These are phyloP conservation scores for Tolypocladium paradoxum DNA, from an alignment of 2,329 filamentous ascomycete genomes.

Conservation along the genomic window DNA sequence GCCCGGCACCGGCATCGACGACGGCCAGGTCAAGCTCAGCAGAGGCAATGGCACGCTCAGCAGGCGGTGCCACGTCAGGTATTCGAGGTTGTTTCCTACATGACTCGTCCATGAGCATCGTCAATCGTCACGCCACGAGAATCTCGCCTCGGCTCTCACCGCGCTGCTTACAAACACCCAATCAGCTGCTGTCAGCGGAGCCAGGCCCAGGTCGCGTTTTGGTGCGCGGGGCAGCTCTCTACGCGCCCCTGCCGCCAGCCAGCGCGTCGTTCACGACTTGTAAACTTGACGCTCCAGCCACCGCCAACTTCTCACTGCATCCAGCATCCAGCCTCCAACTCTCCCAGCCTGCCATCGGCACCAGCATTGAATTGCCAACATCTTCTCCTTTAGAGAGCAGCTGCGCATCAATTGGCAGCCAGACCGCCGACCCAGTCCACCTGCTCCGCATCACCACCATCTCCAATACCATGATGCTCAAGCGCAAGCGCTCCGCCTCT, in stretches of 20 bases:
- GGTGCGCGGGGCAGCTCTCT: background rate
- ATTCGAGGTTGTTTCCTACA: too few species aligned
- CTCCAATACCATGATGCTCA: conserved; percentile 37
- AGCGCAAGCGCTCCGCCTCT: conserved; percentile 53
- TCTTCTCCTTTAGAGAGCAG: fast-evolving
- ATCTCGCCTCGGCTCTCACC: background rate
- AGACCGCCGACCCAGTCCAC: background rate
- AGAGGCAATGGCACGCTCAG: too few species aligned
- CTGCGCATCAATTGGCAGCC: background rate
- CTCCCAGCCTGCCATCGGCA: background rate
- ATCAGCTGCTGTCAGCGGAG: background rate
- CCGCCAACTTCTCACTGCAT: too few species aligned
- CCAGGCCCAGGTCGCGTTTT: background rate
- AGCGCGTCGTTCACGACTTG: background rate
- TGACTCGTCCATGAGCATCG: too few species aligned
- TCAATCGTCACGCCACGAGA: too few species aligned
- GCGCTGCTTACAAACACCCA: background rate
- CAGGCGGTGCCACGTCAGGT: too few species aligned
- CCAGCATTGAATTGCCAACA: background rate
- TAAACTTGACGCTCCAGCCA: background rate
- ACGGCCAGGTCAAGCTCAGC: conserved; percentile 34
- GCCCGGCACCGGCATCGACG: conserved; percentile 25
- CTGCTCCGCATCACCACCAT: background rate
- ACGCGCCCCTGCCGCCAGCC: background rate
- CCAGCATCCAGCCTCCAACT: background rate